A percentile compares a stretch with the other conserved stretches of the same genome.
Conservation (phyloP, 2,329 filamentous ascomycete genomes). For the Beauveria scarabaeidicola region DNA sequence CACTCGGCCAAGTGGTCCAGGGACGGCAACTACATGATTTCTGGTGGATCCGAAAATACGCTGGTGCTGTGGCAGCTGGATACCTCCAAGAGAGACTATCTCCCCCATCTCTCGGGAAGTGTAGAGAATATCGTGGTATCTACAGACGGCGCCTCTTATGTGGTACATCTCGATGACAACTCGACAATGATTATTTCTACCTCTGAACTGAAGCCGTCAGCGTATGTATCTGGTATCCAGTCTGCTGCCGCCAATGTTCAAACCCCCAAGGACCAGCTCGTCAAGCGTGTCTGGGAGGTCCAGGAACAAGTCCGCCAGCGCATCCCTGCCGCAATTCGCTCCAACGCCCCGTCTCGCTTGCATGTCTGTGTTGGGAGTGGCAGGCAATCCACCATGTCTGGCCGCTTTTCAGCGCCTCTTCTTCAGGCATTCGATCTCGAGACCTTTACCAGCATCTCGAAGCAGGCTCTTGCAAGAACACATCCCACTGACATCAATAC, state of each 20-base stretch:
- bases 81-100: conserved; percentile 69
- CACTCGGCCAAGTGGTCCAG: conserved; percentile 82
- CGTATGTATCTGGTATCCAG: conserved; percentile 79
- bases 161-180: conserved; percentile 81
- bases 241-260: conserved; percentile 43
- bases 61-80: conserved; percentile 91
- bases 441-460: conserved; percentile 66
- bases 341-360: conserved; percentile 53
- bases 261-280: conserved; percentile 42
- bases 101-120: conserved; percentile 82
- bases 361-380: conserved; percentile 59
- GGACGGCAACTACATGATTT: conserved; percentile 95
- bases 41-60: conserved; percentile 82
- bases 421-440: conserved; percentile 85
- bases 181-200: conserved; percentile 86
- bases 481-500: conserved; percentile 76
- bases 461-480: conserved; percentile 81
- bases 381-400: conserved; percentile 47
- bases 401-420: conserved; percentile 43
- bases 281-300: conserved; percentile 42
- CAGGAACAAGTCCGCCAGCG: conserved; percentile 36
- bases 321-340: conserved; percentile 55
- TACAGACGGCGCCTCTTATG: conserved; percentile 69
- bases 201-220: conserved; percentile 74
- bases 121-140: conserved; percentile 83